phyloP scores from a whole-genome alignment of 768 basidiomycete species.

The Suillus weaverae region DNA sequence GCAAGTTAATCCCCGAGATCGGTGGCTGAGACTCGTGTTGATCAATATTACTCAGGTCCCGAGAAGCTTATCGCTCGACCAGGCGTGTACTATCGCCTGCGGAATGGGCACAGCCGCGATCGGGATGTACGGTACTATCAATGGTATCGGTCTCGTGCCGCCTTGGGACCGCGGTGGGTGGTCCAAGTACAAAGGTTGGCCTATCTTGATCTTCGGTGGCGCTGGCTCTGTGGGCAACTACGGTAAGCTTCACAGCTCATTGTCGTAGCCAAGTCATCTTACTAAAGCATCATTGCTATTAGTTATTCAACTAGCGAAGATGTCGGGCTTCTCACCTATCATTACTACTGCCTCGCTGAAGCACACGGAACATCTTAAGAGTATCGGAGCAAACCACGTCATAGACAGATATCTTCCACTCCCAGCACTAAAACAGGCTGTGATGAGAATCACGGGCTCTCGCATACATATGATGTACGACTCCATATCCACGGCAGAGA shows the following conservation, averaged over 20 bases:
- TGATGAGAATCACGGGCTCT: conserved; percentile 37
- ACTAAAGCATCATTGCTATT: conserved; percentile 11
- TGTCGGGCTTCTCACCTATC: conserved; percentile 41
- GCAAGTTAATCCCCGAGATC: conserved; percentile 20
- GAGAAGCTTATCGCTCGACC: conserved; percentile 44
- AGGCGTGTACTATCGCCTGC: conserved; percentile 49
- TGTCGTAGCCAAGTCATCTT: conserved; percentile 12
- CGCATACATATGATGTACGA: conserved; percentile 40
- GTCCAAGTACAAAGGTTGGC: conserved; percentile 43
- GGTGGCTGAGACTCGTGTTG: not conserved
- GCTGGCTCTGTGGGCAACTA: conserved; percentile 51
- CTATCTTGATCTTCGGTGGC: conserved; percentile 51
- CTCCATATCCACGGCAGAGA: conserved; percentile 37
- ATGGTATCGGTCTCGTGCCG: conserved; percentile 42
- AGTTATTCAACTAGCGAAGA: conserved; percentile 42
- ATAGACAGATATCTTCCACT: conserved; percentile 32
- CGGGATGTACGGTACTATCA: conserved; percentile 45
- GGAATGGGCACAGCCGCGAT: conserved; percentile 49
- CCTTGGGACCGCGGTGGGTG: conserved; percentile 38
- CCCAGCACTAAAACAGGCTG: conserved; percentile 32
- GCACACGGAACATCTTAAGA: conserved; percentile 35
- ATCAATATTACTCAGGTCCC: conserved; percentile 41
- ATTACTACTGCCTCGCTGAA: conserved; percentile 37
- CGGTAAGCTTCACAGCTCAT: conserved; percentile 32
- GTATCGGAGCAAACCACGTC: conserved; percentile 35